A percentile compares a stretch with the other conserved stretches of the same genome.
phyloP scores from a whole-genome alignment of 2,329 filamentous ascomycete species.

The Fusarium concolor region DNA sequence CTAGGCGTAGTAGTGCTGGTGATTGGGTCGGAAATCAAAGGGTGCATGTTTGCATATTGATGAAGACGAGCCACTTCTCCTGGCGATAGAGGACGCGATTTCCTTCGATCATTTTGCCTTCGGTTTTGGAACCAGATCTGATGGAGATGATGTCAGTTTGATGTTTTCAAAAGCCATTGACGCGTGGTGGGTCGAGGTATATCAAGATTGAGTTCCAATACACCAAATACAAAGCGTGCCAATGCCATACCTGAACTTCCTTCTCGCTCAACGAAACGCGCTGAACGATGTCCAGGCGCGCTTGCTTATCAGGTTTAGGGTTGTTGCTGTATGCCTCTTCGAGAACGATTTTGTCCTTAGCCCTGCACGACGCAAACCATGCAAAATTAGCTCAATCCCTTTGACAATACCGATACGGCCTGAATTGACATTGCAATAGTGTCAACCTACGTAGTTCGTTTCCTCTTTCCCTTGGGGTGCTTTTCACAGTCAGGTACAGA shows the following conservation, averaged over 20 bases:
- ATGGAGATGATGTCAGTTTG: constrained; percentile 30
- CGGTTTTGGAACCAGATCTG: constrained; percentile 99
- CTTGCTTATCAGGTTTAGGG: constrained; percentile 90
- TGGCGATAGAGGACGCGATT: constrained; percentile 83
- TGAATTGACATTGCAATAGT: neutral
- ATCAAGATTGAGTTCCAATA: neutral
- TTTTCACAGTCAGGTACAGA: constrained; percentile 49
- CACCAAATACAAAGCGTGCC: neutral
- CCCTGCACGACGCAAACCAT: constrained; percentile 61
- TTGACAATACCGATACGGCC: neutral
- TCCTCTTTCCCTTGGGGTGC: constrained; percentile 71
- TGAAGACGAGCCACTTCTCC: constrained; percentile 77
- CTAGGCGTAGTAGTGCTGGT: constrained; percentile 44
- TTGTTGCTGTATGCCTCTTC: constrained; percentile 88
- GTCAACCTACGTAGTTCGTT: constrained; percentile 68
- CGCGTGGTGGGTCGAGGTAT: constrained; percentile 19
- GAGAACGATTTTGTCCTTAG: constrained; percentile 88
- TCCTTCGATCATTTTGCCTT: constrained; percentile 90
- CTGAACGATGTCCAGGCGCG: constrained; percentile 84
- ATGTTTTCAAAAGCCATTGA: constrained; percentile 20
- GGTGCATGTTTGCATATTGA: constrained; percentile 65
- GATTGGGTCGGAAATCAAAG: constrained; percentile 61
- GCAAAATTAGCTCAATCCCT: constrained; percentile 35
- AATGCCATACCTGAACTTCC: constrained; percentile 85
- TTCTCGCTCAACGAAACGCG: constrained; percentile 92